These are phyloP conservation scores for Suillus tomentosus DNA, from an alignment of 768 basidiomycete genomes.

Conservation along the genomic window DNA sequence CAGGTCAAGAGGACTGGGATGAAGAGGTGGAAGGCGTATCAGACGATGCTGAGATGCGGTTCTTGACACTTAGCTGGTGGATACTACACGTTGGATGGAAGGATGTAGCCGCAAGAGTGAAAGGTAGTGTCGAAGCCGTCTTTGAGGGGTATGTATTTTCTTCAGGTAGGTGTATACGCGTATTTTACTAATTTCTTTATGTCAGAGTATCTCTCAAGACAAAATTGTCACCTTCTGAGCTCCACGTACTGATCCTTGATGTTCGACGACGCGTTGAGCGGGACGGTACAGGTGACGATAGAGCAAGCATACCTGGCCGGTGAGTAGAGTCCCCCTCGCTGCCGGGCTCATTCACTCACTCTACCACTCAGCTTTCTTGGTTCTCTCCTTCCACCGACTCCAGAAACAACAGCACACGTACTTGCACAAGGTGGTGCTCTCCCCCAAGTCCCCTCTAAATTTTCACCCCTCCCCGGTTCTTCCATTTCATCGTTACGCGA, in stretches of 20 bases:
- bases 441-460: conserved; percentile 12
- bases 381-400: conserved; percentile 74
- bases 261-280: conserved; percentile 78
- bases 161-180: conserved; percentile 3
- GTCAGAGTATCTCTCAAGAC: conserved; percentile 81
- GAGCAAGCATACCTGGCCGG: conserved; percentile 2
- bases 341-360: background rate
- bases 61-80: conserved; percentile 92
- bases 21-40: conserved; percentile 39
- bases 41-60: conserved; percentile 77
- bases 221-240: conserved; percentile 67
- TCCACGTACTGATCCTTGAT: conserved; percentile 68
- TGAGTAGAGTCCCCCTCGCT: background rate
- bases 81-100: conserved; percentile 91
- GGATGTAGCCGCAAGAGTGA: conserved; percentile 72
- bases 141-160: conserved; percentile 71
- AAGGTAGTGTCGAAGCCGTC: conserved; percentile 75
- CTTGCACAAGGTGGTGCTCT: conserved; percentile 62
- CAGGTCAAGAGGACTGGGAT: conserved; percentile 29
- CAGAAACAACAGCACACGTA: conserved; percentile 68
- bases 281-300: conserved; percentile 44
- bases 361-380: conserved; percentile 52
- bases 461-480: background rate
- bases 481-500: conserved; percentile 3
- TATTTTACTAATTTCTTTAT: conserved; percentile 6